These are phyloP conservation scores for Citrus sp. DNA, from an alignment of 345 rosid genomes.

Conservation along the genomic window DNA sequence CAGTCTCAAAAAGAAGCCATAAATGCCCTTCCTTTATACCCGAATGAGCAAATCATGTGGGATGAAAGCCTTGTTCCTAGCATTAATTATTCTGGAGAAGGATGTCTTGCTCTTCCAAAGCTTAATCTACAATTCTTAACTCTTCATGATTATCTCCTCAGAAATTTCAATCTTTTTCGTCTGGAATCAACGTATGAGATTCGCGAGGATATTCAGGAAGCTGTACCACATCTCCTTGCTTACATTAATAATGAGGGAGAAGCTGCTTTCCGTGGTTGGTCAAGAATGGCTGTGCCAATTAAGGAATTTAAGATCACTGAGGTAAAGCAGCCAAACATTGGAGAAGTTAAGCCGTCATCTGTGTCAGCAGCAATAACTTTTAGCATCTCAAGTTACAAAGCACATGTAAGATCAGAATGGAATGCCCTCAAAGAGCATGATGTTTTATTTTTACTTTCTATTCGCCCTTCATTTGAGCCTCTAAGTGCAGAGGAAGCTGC, in stretches of 20 bases:
- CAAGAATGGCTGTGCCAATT: conserved; percentile 96
- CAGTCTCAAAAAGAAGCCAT: conserved; percentile 97
- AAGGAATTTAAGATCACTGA: conserved; percentile 66
- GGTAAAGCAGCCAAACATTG: conserved; percentile 95
- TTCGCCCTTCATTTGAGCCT: conserved; percentile 92
- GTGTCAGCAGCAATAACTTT: conserved; percentile 82
- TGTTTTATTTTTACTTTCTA: conserved; percentile 85
- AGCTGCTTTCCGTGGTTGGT: conserved; percentile 97
- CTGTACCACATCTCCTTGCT: conserved; percentile 91
- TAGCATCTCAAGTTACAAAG: conserved; percentile 84
- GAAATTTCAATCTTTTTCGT: conserved; percentile 97
- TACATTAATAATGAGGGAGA: conserved; percentile 87
- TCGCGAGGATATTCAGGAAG: conserved; percentile 99
- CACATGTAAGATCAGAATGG: conserved; percentile 95
- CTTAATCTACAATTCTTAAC: conserved; percentile 94
- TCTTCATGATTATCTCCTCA: conserved; percentile 90
- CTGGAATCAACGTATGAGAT: conserved; percentile 98
- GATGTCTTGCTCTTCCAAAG: conserved; percentile 98
- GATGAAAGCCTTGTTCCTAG: conserved; percentile 98
- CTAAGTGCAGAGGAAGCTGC: conserved; percentile 92
- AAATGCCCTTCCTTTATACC: conserved; percentile 97
- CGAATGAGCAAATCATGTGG: conserved; percentile 99
- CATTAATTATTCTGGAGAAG: conserved; percentile 98
- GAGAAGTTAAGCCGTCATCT: conserved; percentile 95
- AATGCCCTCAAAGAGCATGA: conserved; percentile 97